A percentile compares a stretch with the other conserved stretches of the same genome.
phyloP scores from a whole-genome alignment of 2,329 filamentous ascomycete species.

The Arthrobotrys musiformis region DNA sequence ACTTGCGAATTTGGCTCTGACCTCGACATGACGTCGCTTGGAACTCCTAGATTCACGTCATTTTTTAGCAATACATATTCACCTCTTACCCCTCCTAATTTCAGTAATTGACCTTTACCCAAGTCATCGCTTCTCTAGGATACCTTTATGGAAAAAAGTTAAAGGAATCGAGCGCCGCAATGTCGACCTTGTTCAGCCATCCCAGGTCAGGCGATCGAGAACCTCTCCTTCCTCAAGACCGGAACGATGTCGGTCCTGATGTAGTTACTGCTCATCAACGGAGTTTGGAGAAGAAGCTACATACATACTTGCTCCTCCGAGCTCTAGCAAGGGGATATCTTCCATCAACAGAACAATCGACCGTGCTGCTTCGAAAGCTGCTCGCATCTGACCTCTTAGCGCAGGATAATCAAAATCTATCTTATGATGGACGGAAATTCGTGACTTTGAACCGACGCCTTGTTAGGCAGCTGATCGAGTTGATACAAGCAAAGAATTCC shows the following conservation, averaged over 20 bases:
- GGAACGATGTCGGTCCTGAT: constrained; percentile 77
- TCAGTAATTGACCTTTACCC: neutral
- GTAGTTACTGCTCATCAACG: constrained; percentile 67
- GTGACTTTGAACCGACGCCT: constrained; percentile 77
- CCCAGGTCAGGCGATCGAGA: constrained; percentile 73
- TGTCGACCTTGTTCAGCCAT: constrained; percentile 73
- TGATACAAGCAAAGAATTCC: constrained; percentile 83
- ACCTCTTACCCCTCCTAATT: neutral
- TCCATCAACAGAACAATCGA: constrained; percentile 87
- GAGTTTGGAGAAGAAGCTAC: constrained; percentile 85
- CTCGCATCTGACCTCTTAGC: constrained; percentile 82
- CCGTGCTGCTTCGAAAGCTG: constrained; percentile 81
- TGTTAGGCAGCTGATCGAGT: constrained; percentile 81
- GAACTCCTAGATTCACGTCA: neutral
- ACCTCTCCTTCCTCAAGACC: constrained; percentile 83
- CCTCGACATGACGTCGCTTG: constrained; percentile 35
- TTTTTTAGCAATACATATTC: constrained; percentile 21
- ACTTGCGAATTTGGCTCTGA: neutral
- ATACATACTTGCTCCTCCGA: constrained; percentile 89
- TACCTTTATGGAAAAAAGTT: neutral
- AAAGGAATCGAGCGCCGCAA: constrained; percentile 17
- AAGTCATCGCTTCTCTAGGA: neutral
- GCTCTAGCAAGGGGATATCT: constrained; percentile 86
- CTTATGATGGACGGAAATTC: constrained; percentile 78
- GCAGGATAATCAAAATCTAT: constrained; percentile 77